These are phyloP conservation scores for Dendrocalamus latiflorus DNA, from an alignment of 202 grass and related monocot species.

Conservation along the genomic window DNA sequence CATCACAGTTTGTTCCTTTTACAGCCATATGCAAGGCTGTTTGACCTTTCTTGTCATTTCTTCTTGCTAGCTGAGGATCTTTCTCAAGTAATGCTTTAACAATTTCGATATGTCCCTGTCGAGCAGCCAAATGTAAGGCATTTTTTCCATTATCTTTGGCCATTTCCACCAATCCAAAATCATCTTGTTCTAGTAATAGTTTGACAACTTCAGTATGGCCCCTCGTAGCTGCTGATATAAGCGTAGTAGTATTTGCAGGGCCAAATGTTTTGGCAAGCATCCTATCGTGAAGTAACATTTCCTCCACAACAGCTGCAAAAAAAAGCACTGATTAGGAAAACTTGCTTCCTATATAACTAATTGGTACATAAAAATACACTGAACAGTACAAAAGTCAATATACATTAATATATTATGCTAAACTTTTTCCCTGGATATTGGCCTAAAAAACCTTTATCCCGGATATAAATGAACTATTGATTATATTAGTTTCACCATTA, in stretches of 20 bases:
- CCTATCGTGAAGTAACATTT: slow-evolving; percentile 50
- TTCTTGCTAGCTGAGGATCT: slow-evolving; percentile 78
- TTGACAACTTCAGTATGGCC: slow-evolving; percentile 64
- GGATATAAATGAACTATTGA: not conserved
- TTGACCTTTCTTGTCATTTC: slow-evolving; percentile 88
- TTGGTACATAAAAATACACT: not conserved
- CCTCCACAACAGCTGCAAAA: slow-evolving; percentile 67
- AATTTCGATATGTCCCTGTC: slow-evolving; percentile 75
- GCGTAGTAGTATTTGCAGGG: slow-evolving; percentile 60
- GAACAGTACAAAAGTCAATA: not conserved
- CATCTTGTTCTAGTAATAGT: slow-evolving; percentile 60
- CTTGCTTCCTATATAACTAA: not conserved
- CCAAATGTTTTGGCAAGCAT: slow-evolving; percentile 74
- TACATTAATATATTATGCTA: slow-evolving; percentile 4
- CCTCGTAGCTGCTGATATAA: slow-evolving; percentile 75
- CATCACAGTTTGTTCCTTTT: slow-evolving; percentile 85
- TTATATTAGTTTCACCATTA: slow-evolving; percentile 5
- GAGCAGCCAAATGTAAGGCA: slow-evolving; percentile 76
- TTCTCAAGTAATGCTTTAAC: slow-evolving; percentile 72
- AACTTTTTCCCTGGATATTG: not conserved
- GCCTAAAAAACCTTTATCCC: not conserved
- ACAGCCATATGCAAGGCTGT: slow-evolving; percentile 91
- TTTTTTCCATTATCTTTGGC: slow-evolving; percentile 86
- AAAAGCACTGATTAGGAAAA: slow-evolving; percentile 11
- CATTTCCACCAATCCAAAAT: slow-evolving; percentile 65